phyloP scores from a whole-genome alignment of 2,329 filamentous ascomycete species.

The Aspergillus unguis region DNA sequence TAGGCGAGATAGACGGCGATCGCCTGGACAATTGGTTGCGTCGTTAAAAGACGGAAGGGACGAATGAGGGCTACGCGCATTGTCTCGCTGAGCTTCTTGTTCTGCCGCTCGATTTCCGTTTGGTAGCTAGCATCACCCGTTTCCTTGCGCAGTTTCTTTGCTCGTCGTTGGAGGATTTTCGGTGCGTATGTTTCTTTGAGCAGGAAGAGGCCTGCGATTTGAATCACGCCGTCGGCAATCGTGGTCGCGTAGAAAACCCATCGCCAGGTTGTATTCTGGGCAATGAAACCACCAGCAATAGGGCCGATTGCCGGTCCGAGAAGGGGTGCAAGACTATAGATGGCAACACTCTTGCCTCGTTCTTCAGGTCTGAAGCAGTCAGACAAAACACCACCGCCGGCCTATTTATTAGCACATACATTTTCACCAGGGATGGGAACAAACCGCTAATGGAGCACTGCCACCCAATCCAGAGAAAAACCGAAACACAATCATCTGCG shows the following conservation, averaged over 20 bases:
- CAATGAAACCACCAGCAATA: constrained; percentile 63
- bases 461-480: constrained; percentile 59
- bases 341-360: constrained; percentile 59
- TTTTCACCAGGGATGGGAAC: constrained; percentile 12
- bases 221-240: constrained; percentile 60
- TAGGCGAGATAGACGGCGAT: constrained; percentile 56
- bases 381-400: constrained; percentile 51
- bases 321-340: constrained; percentile 62
- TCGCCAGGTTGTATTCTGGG: constrained; percentile 63
- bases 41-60: constrained; percentile 55
- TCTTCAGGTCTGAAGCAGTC: constrained; percentile 61
- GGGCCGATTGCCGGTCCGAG: constrained; percentile 65
- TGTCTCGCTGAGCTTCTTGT: constrained; percentile 30
- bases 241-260: constrained; percentile 70
- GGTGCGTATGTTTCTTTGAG: constrained; percentile 65
- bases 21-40: constrained; percentile 60
- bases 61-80: constrained; percentile 48
- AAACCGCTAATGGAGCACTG: constrained; percentile 53
- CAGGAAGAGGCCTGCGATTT: constrained; percentile 60
- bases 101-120: constrained; percentile 40
- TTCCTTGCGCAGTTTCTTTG: constrained; percentile 46
- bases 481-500: constrained; percentile 56
- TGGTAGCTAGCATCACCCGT: constrained; percentile 37
- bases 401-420: constrained; percentile 21
- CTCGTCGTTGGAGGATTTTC: constrained; percentile 58